Evolutionary conservation across 306 rosid species (phyloP), one percentile per base, ranked within the genome.

Genomic region (Casuarina cunninghamiana): DNA sequence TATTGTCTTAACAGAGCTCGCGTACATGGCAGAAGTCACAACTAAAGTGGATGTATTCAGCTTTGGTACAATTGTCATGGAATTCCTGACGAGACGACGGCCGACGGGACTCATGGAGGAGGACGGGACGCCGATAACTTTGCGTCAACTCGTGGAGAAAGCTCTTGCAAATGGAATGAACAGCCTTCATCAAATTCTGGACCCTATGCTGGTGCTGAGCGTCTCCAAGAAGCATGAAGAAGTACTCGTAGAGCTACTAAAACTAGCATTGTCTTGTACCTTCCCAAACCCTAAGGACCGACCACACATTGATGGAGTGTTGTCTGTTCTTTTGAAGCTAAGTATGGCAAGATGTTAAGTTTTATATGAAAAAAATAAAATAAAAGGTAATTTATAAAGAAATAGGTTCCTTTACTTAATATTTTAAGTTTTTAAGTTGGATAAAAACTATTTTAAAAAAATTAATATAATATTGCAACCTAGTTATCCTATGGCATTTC

Each of bases 31-130:
- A 74, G 90, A 86, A 79, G 86, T 87, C 77, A 88, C 91, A 0
- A 80, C 93, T 21, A 91, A 93, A 79, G 93, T 80, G 39, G 98
- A 91, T 1, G 85, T 93, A 75, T 93, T 90, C 92, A 87, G 98
- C 90, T 91, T 90, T 37, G 98, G 97, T 0, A 80, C 84, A 80
- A 85, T 88, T 71, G 69, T 91, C 75, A 93, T 93, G 96, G 98
- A 91, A 82, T 80, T 93, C 57, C 86, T 93, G 17, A 91, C 93
- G 74, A 87, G 77, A 79, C 86, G 79, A 69, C 90, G 96, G 81
- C 97, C 98, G 43, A 93, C 97, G 26, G 89, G 84, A 70, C 77
- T 82, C 74, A 75, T 75, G 60, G 98, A 93, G 84, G 88, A 80
- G 61, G 77, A 88, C 41, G 94, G 84, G 75, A 50, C 74, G 80